Percentiles rank a stretch among this genome's conserved stretches.
phyloP scores from a whole-genome alignment of 2,329 filamentous ascomycete genomes.

The Xylaria sp. region DNA sequence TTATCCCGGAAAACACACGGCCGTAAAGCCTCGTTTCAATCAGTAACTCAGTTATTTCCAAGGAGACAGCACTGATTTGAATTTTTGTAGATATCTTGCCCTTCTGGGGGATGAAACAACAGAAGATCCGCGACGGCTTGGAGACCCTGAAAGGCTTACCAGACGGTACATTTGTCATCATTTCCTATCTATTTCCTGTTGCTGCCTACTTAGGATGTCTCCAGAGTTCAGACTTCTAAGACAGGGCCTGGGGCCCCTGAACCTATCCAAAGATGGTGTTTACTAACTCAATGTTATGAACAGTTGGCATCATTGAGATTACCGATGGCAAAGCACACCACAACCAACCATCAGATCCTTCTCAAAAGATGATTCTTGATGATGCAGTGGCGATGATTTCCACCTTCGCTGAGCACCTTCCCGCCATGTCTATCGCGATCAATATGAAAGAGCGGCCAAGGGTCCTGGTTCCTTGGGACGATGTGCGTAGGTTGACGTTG shows the following conservation, averaged over 20 bases:
- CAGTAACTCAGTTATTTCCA: neutral
- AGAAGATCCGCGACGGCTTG: slow-evolving; percentile 65
- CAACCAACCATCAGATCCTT: slow-evolving; percentile 39
- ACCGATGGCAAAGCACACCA: slow-evolving; percentile 62
- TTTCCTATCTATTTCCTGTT: too few species aligned
- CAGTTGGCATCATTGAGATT: slow-evolving; percentile 59
- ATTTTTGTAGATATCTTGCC: slow-evolving; percentile 61
- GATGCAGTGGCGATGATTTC: slow-evolving; percentile 67
- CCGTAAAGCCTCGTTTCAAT: too few species aligned
- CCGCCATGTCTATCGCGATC: slow-evolving; percentile 83
- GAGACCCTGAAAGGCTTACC: slow-evolving; percentile 44
- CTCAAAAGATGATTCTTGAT: slow-evolving; percentile 43
- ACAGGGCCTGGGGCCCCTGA: too few species aligned
- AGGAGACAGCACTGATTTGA: neutral
- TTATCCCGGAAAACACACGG: neutral
- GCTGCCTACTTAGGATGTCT: too few species aligned
- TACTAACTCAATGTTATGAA: too few species aligned
- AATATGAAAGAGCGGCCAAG: slow-evolving; percentile 78
- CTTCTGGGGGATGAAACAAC: slow-evolving; percentile 75
- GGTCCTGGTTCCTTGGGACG: slow-evolving; percentile 71
- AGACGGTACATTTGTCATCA: too few species aligned
- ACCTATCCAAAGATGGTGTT: too few species aligned
- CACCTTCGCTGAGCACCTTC: slow-evolving; percentile 71
- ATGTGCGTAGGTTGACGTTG: slow-evolving; percentile 43
- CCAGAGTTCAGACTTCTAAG: too few species aligned